These are phyloP conservation scores for Zostera marina DNA, from an alignment of 116 monocot genomes.

Conservation along the genomic window DNA sequence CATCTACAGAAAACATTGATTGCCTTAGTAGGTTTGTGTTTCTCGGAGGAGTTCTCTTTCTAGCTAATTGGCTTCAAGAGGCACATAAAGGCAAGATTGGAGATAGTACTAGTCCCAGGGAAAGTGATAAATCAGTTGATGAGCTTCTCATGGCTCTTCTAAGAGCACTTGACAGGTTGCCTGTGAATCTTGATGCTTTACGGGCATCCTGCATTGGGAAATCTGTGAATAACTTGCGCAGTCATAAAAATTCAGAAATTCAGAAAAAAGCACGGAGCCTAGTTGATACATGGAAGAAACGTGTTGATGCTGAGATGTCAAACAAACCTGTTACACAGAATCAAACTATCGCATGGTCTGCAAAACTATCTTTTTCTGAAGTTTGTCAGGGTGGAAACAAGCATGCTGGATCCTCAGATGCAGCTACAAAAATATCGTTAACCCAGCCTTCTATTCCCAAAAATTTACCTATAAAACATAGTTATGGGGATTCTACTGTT, in stretches of 20 bases:
- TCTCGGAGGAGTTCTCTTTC: constrained; percentile 52
- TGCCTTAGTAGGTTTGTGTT: constrained; percentile 79
- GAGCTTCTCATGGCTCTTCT: constrained; percentile 77
- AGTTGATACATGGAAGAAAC: constrained; percentile 96
- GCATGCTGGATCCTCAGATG: constrained; percentile 39
- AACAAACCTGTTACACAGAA: constrained; percentile 34
- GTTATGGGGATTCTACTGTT: constrained; percentile 21
- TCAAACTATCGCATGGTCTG: constrained; percentile 50
- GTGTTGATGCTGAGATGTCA: constrained; percentile 83
- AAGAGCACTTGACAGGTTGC: constrained; percentile 81
- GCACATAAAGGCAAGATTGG: constrained; percentile 78
- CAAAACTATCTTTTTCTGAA: constrained; percentile 50
- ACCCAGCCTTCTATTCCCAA: constrained; percentile 40
- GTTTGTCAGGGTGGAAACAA: constrained; percentile 27
- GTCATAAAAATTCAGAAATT: constrained; percentile 80
- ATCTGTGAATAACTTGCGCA: constrained; percentile 81
- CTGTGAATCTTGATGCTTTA: constrained; percentile 80
- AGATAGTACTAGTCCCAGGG: constrained; percentile 67
- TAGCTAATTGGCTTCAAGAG: constrained; percentile 97
- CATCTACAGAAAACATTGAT: constrained; percentile 66
- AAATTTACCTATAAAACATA: constrained; percentile 27
- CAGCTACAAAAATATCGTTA: constrained; percentile 16
- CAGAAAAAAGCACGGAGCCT: constrained; percentile 88
- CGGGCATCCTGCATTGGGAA: constrained; percentile 78
- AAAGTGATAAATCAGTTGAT: constrained; percentile 67